Percentiles rank a stretch among this genome's conserved stretches.
Evolutionary conservation across 2,329 filamentous ascomycete genomes (phyloP).

Genomic region (Xylariaceae sp.): DNA sequence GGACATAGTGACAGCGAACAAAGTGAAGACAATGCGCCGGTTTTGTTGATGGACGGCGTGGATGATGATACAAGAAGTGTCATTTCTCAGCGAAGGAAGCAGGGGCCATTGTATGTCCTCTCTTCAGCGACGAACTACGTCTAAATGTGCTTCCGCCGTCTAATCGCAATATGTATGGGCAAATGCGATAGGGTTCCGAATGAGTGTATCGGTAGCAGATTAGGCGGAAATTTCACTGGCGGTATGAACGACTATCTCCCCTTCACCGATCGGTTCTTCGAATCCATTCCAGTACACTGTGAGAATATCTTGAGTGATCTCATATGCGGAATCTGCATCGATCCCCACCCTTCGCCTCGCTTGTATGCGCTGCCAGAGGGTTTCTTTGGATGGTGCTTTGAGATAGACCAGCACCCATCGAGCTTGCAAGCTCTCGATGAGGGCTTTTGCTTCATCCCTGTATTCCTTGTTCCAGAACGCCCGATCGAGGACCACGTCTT

Average conservation of each 20-base stretch:
- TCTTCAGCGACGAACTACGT: no score
- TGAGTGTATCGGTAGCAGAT: no score
- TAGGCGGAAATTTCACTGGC: no score
- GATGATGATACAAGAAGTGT: no score
- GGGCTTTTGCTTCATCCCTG: slow-evolving; percentile 29
- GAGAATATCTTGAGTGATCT: slow-evolving; percentile 21
- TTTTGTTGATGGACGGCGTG: no score
- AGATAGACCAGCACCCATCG: slow-evolving; percentile 33
- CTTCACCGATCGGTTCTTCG: slow-evolving; percentile 20
- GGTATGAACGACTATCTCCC: slow-evolving; percentile 22
- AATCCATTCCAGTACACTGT: slow-evolving; percentile 26
- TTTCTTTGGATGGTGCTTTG: slow-evolving; percentile 24
- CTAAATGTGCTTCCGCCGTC: no score
- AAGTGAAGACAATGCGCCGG: no score
- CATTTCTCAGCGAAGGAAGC: no score
- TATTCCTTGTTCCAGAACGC: slow-evolving; percentile 33
- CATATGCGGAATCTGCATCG: slow-evolving; percentile 30
- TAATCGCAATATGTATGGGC: no score
- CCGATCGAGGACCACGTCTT: slow-evolving; percentile 31
- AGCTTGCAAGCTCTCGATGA: slow-evolving; percentile 25
- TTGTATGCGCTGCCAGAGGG: slow-evolving; percentile 32
- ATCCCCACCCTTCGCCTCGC: slow-evolving; percentile 22
- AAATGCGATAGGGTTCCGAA: no score
- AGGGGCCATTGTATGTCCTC: no score
- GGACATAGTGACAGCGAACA: no score